These are phyloP conservation scores for Xylariaceae sp. DNA, from an alignment of 2,329 filamentous ascomycete species.

Conservation along the genomic window DNA sequence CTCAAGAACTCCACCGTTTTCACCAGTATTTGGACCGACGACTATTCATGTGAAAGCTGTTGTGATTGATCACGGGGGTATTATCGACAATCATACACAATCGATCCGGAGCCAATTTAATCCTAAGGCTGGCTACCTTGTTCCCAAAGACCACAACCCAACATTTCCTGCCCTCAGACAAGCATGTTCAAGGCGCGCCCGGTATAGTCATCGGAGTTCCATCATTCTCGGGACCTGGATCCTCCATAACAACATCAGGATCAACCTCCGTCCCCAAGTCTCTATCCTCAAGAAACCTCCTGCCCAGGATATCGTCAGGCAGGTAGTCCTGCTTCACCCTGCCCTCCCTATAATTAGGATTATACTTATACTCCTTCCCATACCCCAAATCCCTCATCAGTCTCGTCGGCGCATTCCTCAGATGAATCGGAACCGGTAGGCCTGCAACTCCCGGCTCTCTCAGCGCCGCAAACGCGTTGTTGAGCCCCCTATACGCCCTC, in stretches of 20 bases:
- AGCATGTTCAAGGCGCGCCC: no score
- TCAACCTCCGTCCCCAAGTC: slow-evolving; percentile 80
- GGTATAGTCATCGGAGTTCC: no score
- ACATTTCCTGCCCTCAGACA: no score
- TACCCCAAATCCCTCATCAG: slow-evolving; percentile 92
- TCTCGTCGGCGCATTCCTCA: slow-evolving; percentile 87
- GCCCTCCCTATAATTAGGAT: slow-evolving; percentile 82
- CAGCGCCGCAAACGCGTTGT: slow-evolving; percentile 74
- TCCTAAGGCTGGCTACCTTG: no score
- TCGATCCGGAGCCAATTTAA: no score
- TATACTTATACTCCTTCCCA: slow-evolving; percentile 92
- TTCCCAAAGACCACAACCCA: no score
- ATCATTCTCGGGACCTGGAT: slow-evolving; percentile 19
- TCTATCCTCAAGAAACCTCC: slow-evolving; percentile 71
- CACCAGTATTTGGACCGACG: no score
- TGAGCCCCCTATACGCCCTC: slow-evolving; percentile 75
- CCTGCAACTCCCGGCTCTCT: slow-evolving; percentile 78
- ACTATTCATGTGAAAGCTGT: no score
- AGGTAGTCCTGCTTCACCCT: slow-evolving; percentile 84
- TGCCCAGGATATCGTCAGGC: slow-evolving; percentile 68
- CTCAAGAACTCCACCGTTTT: no score
- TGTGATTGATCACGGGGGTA: no score
- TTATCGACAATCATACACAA: no score
- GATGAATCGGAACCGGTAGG: slow-evolving; percentile 78
- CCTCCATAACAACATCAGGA: slow-evolving; percentile 53